phyloP scores from a whole-genome alignment of 164 flowering plant genomes.

The Berberis vulgaris region DNA sequence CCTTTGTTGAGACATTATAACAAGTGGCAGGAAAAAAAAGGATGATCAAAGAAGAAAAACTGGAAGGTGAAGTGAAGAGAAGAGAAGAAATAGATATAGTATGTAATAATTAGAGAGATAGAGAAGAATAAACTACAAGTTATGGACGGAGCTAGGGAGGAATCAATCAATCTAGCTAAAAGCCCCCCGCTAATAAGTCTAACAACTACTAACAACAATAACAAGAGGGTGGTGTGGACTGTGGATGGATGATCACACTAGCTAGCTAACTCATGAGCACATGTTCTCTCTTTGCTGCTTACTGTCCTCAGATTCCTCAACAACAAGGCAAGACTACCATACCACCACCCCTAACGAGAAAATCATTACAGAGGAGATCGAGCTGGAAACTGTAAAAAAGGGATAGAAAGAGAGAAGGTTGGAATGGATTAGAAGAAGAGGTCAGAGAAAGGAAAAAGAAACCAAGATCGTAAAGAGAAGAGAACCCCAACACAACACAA shows the following conservation, averaged over 20 bases:
- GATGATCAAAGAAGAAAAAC: constrained; percentile 4
- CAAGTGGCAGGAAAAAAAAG: not conserved
- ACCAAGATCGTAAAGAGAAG: not conserved
- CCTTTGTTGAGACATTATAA: constrained; percentile 43
- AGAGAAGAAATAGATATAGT: not conserved
- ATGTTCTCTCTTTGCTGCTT: constrained; percentile 23
- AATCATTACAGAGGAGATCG: constrained; percentile 11
- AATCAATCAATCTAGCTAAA: too few species aligned
- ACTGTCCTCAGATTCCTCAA: constrained; percentile 38
- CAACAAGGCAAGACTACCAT: constrained; percentile 12
- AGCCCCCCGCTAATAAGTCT: too few species aligned
- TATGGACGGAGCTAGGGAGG: too few species aligned
- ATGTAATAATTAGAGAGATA: not conserved
- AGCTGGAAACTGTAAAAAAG: too few species aligned
- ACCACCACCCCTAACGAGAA: constrained; percentile 35
- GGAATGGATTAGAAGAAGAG: constrained; percentile 25
- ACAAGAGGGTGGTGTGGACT: too few species aligned
- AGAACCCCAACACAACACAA: not conserved
- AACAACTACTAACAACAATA: too few species aligned
- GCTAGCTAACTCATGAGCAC: constrained; percentile 8
- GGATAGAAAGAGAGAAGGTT: too few species aligned
- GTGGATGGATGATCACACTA: too few species aligned
- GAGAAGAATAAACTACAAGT: not conserved
- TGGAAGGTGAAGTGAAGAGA: not conserved
- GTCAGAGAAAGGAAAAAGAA: constrained; percentile 11